Base-by-base conservation (phyloP, 495 filamentous ascomycete species). In the Tuber microsphaerosporum region DNA sequence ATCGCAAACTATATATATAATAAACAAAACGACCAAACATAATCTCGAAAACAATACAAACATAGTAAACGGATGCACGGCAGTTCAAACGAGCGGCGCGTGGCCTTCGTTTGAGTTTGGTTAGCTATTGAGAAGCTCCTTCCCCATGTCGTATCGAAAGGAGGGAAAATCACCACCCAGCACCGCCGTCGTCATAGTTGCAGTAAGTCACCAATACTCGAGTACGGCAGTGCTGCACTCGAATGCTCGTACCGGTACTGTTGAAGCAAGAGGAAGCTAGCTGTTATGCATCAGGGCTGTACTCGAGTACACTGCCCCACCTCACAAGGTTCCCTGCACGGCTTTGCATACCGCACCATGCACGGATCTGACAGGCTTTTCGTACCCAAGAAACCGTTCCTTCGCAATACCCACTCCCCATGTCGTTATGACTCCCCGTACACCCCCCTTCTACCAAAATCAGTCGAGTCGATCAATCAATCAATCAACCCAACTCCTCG, bases 281-380 rank as follows among this genome's bases (percentile, higher is more conserved):
- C 70, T 75, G 76, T 75, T 56, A 69, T 77, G 68, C 73, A 56
- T 69, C 34, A 56, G 19, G 48, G 48, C 48, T 8, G n/a, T 56
- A 12, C 34, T 37, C 34, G 34, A 37, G 34, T 37, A 37, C 48
- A 20, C 45, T 41, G 34, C 72, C 72, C 72, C 75, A 70, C 75
- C 71, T 72, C 75, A 69, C 77, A 77, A 74, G 42, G 65, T 65
- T 72, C 76, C 77, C 77, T 79, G 75, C 77, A 77, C 72, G 43
- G 69, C 77, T 79, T 70, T 75, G 77, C 77, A 79, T 79, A 61
- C 76, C n/a, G 56, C 56, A 65, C n/a, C 56, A 65, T 79, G 77
- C 76, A 79, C 73, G 61, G 77, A 79, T 79, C 77, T 79, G 77
- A 79, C 77, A 79, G 76, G 77, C 77, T 31, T 31, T 56, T 65